Evolutionary conservation across 208 protist genomes (phyloP), one percentile per base, ranked within the genome.

Genomic region (Crithidia expoeki): DNA sequence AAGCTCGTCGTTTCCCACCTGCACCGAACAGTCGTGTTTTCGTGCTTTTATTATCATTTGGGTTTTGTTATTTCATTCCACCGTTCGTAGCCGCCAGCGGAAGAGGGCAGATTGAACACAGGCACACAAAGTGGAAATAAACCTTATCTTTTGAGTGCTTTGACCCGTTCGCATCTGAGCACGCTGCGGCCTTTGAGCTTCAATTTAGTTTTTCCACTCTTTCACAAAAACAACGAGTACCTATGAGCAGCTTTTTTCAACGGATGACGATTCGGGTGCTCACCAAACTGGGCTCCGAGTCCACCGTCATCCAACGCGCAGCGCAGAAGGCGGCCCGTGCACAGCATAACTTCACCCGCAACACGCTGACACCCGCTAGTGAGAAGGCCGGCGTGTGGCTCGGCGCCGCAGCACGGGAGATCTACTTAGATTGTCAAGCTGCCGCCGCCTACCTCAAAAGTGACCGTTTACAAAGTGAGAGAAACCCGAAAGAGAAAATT

Each of bases 321-420:
- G 90, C 90, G 3, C 51, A 76, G 51, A 83, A 81, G 42, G 84
- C 85, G 2, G 85, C 79, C 4, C 79, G 77, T 5, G 34, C 80
- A 44, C 74, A 92, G 46, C 68, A 50, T 47, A 32, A 79, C 33
- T 68, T 77, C 25, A 65, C 64, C 12, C 27, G 4, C n/a, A 38
- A 40, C 30, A 65, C 23, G n/a, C 19, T 65, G n/a, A 32, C 32
- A 0, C 60, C 60, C 6, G 60, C 60, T 1, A 49, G 72, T 17
- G 77, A 89, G 52, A 82, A 84, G 61, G 52, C 81, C 11, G 79
- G 76, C 4, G 33, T 93, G 12, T 95, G 85, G 85, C 46, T 71
- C 27, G 74, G 79, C 47, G 87, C 83, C 9, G 74, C 81, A 3
- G 81, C 76, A 23, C 64, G 68, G 25, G 90, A 93, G 67, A 70